Percentiles rank a stretch among this genome's conserved stretches.
These are phyloP conservation scores for Dictyophora rubrovolvata DNA, from an alignment of 768 basidiomycete genomes.

Conservation along the genomic window DNA sequence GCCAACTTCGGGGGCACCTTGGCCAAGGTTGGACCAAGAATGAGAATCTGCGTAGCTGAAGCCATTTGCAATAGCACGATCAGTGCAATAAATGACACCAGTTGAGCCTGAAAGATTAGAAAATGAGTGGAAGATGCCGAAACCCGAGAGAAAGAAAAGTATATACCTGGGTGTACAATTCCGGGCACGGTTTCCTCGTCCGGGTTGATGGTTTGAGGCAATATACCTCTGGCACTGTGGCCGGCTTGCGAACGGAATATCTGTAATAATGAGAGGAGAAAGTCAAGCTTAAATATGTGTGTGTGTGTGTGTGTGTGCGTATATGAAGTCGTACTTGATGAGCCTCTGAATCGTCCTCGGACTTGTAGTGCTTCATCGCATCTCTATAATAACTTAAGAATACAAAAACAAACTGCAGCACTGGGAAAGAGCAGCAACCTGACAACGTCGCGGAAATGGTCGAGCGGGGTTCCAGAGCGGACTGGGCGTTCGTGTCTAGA, in stretches of 20 bases:
- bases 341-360: constrained; percentile 81
- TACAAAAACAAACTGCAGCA: background rate
- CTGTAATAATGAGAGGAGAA: constrained; percentile 25
- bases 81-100: constrained; percentile 76
- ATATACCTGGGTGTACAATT: constrained; percentile 62
- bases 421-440: background rate
- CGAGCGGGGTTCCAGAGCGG: constrained; percentile 8
- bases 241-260: constrained; percentile 68
- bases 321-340: constrained; percentile 46
- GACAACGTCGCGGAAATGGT: constrained; percentile 9
- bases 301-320: constrained; percentile 5
- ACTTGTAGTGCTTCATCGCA: constrained; percentile 54
- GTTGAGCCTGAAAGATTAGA: constrained; percentile 15
- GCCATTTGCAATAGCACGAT: constrained; percentile 92
- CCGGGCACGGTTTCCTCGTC: constrained; percentile 89
- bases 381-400: constrained; percentile 21
- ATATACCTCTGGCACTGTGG: constrained; percentile 51
- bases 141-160: constrained; percentile 17
- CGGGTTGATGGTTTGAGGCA: constrained; percentile 67
- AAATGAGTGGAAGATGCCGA: constrained; percentile 21
- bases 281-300: too few relatives aligned
- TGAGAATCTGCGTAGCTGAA: constrained; percentile 56
- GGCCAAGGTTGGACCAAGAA: constrained; percentile 85
- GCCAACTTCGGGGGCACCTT: constrained; percentile 86
- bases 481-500: constrained; percentile 4